Evolutionary conservation across 768 basidiomycete species (phyloP).

Genomic region (Pleurotus giganteus): DNA sequence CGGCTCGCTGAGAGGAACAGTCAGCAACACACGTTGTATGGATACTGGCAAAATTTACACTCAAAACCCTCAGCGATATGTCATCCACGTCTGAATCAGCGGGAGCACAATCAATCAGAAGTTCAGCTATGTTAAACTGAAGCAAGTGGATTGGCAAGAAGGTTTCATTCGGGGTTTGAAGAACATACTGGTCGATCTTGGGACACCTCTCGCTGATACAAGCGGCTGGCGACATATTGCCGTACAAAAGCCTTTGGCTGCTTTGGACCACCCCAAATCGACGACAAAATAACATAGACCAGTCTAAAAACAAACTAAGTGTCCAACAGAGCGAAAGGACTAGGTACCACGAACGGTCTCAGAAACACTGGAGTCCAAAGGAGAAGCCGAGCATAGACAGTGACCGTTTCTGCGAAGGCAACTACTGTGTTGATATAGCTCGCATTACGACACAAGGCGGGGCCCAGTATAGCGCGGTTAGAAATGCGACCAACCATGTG

Average conservation of each 20-base stretch:
- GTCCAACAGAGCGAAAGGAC: neutral
- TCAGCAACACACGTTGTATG: conserved; percentile 38
- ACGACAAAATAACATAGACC: conserved; percentile 30
- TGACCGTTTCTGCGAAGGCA: conserved; percentile 14
- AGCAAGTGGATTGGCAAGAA: too few species aligned
- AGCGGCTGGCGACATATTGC: conserved; percentile 25
- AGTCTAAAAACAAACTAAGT: conserved; percentile 17
- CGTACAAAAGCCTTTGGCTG: conserved; percentile 27
- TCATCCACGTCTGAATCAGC: conserved; percentile 25
- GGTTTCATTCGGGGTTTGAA: too few species aligned
- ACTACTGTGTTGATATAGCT: conserved; percentile 15
- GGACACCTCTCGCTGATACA: conserved; percentile 18
- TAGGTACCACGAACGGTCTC: neutral
- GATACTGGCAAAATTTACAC: conserved; percentile 39
- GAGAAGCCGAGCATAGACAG: conserved; percentile 10
- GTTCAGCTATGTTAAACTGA: conserved; percentile 27
- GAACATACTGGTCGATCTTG: conserved; percentile 27
- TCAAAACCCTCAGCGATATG: conserved; percentile 32
- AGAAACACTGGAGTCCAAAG: conserved; percentile 21
- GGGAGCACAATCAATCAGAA: conserved; percentile 25
- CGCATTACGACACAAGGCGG: conserved; percentile 15
- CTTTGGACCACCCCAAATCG: conserved; percentile 30
- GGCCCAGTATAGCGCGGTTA: conserved; percentile 20
- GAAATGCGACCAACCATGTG: conserved; percentile 16
- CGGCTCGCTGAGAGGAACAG: too few species aligned